Evolutionary conservation across 371 early-diverging fungal species (phyloP).

Genomic region (Entomophthora muscae): DNA sequence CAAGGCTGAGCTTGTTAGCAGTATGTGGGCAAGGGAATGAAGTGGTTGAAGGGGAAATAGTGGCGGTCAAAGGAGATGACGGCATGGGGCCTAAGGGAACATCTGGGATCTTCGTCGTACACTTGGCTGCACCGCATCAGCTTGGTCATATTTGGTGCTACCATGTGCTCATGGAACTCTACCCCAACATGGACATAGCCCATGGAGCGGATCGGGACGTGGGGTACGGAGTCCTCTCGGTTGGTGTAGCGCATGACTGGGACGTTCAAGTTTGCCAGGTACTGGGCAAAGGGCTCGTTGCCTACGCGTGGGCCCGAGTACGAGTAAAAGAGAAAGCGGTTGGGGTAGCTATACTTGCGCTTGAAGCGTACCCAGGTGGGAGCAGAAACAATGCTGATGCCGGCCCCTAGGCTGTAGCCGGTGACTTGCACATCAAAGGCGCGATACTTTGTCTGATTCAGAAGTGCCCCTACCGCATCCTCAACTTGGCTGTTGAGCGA

Average conservation of each 20-base stretch:
- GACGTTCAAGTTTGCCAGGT: neutral
- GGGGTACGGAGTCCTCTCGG: neutral
- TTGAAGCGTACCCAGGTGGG: neutral
- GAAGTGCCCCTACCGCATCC: neutral
- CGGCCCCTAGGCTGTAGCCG: too few relatives aligned
- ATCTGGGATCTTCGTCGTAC: slow-evolving; percentile 6
- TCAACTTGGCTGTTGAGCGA: neutral
- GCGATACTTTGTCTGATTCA: neutral
- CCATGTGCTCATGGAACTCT: neutral
- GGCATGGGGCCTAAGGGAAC: too few relatives aligned
- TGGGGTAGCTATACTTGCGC: neutral
- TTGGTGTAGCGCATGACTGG: slow-evolving; percentile 5
- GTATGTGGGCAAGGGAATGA: too few relatives aligned
- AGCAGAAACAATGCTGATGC: neutral
- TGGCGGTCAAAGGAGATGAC: too few relatives aligned
- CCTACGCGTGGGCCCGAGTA: neutral
- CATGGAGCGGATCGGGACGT: too few relatives aligned
- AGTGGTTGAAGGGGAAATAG: too few relatives aligned
- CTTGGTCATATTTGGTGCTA: neutral
- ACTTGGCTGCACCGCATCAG: neutral
- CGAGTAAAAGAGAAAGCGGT: neutral
- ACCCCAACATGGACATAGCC: neutral
- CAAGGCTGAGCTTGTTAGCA: too few relatives aligned
- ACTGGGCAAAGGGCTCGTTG: too few relatives aligned
- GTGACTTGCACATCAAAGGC: neutral